Evolutionary conservation across 2,329 filamentous ascomycete species (phyloP).

Genomic region (Proliferodiscus dingleyae): DNA sequence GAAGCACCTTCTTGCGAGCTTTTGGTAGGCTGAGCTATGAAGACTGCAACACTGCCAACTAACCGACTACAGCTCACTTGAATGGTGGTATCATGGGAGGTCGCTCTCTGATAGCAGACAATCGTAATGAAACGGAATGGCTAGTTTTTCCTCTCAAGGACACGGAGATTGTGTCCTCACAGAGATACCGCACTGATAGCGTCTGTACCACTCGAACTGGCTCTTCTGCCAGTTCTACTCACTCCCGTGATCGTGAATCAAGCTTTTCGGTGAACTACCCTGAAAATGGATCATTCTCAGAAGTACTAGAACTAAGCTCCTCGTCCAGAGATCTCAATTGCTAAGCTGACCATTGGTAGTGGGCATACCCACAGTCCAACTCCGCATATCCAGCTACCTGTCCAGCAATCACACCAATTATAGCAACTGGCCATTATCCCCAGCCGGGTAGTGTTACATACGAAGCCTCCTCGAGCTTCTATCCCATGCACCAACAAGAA

Average conservation of each 20-base stretch:
- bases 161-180: not conserved
- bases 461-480: not conserved
- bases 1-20: slow-evolving; percentile 17
- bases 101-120: slow-evolving; percentile 19
- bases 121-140: slow-evolving; percentile 21
- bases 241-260: not conserved
- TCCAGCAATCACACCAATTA: not conserved
- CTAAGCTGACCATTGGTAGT: not conserved
- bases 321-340: not conserved
- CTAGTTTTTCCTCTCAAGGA: slow-evolving; percentile 13
- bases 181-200: not conserved
- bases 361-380: not conserved
- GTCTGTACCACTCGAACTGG: not conserved
- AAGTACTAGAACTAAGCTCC: not conserved
- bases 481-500: not conserved
- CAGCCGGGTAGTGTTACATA: not conserved
- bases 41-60: not conserved
- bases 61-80: slow-evolving; percentile 15
- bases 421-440: not conserved
- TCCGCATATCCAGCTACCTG: not conserved
- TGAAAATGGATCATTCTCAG: not conserved
- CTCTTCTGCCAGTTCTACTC: not conserved
- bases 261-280: not conserved
- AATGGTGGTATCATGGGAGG: slow-evolving; percentile 17
- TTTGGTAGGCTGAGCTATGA: slow-evolving; percentile 15